These are phyloP conservation scores for Termitomyces sp. DNA, from an alignment of 768 basidiomycete species.

Conservation along the genomic window DNA sequence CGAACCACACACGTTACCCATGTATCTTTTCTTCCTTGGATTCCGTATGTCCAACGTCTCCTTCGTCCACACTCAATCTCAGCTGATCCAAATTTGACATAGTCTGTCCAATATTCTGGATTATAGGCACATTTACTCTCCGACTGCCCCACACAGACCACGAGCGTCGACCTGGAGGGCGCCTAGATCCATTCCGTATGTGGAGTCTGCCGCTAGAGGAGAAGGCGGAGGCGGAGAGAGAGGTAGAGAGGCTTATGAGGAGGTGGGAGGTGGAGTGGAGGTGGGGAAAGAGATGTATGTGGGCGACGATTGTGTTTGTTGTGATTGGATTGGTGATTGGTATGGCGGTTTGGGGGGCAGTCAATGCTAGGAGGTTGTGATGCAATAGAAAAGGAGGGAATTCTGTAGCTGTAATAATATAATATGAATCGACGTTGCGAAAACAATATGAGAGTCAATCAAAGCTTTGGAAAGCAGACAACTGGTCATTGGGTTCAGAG, in stretches of 20 bases:
- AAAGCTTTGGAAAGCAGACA: no score
- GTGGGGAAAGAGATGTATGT: conserved; percentile 14
- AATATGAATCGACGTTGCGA: no score
- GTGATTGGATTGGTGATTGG: conserved; percentile 10
- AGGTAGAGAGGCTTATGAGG: conserved; percentile 6
- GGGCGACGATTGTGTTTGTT: conserved; percentile 10
- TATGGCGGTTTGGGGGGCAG: conserved; percentile 8
- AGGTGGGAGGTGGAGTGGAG: conserved; percentile 10
- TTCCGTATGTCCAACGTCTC: conserved; percentile 4
- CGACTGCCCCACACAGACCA: conserved; percentile 5
- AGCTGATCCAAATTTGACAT: neutral
- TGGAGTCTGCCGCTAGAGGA: neutral
- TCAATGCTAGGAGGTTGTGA: neutral
- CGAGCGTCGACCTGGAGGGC: neutral
- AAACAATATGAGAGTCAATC: no score
- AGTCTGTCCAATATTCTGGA: conserved; percentile 14
- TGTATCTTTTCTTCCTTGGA: conserved; percentile 11
- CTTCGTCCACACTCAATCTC: neutral
- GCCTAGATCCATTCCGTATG: conserved; percentile 6
- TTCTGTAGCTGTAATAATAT: no score
- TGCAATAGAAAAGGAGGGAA: no score
- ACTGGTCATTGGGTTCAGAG: no score
- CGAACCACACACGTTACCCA: conserved; percentile 6
- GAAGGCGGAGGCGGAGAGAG: conserved; percentile 3
- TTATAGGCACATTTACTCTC: conserved; percentile 10